phyloP scores from a whole-genome alignment of 192 early-diverging fungal species.

The Phlyctochytrium bullatum region DNA sequence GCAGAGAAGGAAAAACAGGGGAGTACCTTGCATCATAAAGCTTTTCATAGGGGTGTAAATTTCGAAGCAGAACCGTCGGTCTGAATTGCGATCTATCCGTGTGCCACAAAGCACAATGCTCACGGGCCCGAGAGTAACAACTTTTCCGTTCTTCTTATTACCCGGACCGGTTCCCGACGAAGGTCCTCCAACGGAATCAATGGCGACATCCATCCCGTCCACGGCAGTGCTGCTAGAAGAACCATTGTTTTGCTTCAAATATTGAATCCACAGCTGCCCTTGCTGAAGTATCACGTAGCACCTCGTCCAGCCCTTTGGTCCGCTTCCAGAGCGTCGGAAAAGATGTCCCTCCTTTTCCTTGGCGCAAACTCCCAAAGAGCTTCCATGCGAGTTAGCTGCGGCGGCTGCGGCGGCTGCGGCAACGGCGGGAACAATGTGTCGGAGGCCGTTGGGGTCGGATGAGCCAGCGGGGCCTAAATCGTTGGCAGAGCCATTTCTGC shows the following conservation, averaged over 20 bases:
- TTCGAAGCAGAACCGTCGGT: conserved; percentile 72
- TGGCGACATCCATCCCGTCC: no score
- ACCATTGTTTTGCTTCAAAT: conserved; percentile 36
- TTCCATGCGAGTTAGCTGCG: no score
- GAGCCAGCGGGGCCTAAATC: no score
- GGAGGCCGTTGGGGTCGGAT: no score
- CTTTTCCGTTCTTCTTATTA: conserved; percentile 6
- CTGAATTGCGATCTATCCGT: conserved; percentile 49
- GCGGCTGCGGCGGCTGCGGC: no score
- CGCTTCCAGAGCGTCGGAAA: conserved; percentile 50
- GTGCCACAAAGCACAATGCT: conserved; percentile 56
- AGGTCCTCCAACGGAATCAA: no score
- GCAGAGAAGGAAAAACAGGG: no score
- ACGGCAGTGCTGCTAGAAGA: conserved; percentile 37
- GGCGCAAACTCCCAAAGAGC: no score
- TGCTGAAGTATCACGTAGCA: conserved; percentile 65
- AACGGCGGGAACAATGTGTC: no score
- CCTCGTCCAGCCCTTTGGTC: conserved; percentile 53
- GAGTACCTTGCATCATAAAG: no score
- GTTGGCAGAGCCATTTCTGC: no score
- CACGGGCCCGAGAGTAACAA: conserved; percentile 53
- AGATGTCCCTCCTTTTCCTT: conserved; percentile 75
- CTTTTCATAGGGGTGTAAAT: conserved; percentile 48
- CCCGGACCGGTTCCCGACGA: no score
- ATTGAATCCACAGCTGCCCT: conserved; percentile 40